Evolutionary conservation across 257 asterid species (phyloP).

Genomic region (Rehmannia glutinosa): DNA sequence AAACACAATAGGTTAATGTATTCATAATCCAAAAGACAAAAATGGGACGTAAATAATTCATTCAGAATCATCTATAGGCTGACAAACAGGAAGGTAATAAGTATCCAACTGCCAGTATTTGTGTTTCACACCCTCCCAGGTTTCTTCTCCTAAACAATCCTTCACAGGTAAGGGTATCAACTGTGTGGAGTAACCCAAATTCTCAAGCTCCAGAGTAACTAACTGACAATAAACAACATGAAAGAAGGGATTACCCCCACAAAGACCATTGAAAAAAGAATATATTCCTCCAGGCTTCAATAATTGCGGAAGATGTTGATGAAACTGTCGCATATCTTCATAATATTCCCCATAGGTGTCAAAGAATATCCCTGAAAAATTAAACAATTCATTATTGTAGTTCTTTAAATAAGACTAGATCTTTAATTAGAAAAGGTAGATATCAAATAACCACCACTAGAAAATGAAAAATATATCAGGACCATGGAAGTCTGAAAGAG

Average conservation of each 20-base stretch:
- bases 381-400: neutral
- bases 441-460: neutral
- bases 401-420: neutral
- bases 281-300: constrained; percentile 85
- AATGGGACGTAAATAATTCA: constrained; percentile 30
- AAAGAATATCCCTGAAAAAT: constrained; percentile 79
- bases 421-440: neutral
- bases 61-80: constrained; percentile 53
- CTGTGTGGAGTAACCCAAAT: constrained; percentile 80
- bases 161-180: constrained; percentile 88
- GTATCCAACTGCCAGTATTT: constrained; percentile 96
- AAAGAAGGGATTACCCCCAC: constrained; percentile 90
- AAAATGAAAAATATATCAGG: neutral
- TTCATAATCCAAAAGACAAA: no score
- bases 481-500: neutral
- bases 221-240: constrained; percentile 87
- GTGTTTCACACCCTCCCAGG: constrained; percentile 94
- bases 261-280: constrained; percentile 95
- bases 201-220: constrained; percentile 83
- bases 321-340: constrained; percentile 94
- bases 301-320: constrained; percentile 69
- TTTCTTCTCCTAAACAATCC: constrained; percentile 78
- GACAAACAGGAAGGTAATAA: constrained; percentile 93
- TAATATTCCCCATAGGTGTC: constrained; percentile 97
- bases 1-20: no score